phyloP scores from a whole-genome alignment of 208 protist species.

The Porcisia deanei region DNA sequence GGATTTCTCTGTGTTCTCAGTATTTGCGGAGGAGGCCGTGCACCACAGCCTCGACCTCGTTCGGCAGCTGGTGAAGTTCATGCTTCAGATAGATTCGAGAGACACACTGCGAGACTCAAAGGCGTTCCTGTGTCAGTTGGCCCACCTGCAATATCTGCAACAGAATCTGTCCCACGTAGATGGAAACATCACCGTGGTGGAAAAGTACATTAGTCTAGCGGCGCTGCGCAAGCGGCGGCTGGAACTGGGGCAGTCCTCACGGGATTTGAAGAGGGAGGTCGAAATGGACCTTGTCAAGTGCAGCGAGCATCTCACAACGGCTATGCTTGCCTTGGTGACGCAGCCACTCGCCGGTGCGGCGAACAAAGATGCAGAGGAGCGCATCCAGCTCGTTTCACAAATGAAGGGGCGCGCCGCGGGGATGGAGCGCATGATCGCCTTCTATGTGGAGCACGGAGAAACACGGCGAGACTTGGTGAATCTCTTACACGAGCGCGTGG shows the following conservation, averaged over 20 bases:
- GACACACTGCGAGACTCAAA: conserved; percentile 44
- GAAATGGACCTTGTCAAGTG: conserved; percentile 68
- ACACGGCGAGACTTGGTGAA: conserved; percentile 36
- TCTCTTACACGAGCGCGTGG: conserved; percentile 27
- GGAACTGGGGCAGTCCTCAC: conserved; percentile 76
- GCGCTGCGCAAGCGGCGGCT: conserved; percentile 66
- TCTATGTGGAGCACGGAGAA: conserved; percentile 29
- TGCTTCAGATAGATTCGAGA: conserved; percentile 36
- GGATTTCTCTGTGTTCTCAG: conserved; percentile 84
- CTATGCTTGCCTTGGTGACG: conserved; percentile 51
- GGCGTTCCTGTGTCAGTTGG: conserved; percentile 65
- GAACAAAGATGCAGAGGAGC: conserved; percentile 37
- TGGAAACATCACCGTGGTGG: conserved; percentile 82
- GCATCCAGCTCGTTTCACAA: conserved; percentile 26
- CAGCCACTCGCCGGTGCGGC: conserved; percentile 54
- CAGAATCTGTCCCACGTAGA: conserved; percentile 75
- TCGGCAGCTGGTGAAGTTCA: conserved; percentile 59
- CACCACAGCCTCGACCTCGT: conserved; percentile 57
- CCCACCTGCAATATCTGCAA: conserved; percentile 77
- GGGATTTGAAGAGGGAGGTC: conserved; percentile 85
- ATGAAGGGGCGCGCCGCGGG: conserved; percentile 32
- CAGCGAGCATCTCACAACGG: conserved; percentile 56
- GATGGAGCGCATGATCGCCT: conserved; percentile 31
- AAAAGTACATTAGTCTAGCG: conserved; percentile 69
- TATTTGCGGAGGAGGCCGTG: conserved; percentile 89